Evolutionary conservation across 371 early-diverging fungal species (phyloP).

Genomic region (Saksenaea vasiformis): DNA sequence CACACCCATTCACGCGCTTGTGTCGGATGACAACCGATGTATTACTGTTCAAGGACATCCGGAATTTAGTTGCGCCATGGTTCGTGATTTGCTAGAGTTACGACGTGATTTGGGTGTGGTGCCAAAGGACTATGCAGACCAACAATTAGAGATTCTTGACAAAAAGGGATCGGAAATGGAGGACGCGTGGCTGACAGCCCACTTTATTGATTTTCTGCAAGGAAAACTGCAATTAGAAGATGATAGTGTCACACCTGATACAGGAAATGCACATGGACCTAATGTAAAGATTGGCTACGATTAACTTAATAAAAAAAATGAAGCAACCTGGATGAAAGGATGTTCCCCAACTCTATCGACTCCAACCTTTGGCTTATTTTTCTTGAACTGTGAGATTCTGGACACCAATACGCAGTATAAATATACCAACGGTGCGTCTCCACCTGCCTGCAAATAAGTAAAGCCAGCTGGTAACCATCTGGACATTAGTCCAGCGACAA

Average conservation of each 20-base stretch:
- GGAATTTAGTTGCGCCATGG: slow-evolving; percentile 61
- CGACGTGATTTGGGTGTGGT: slow-evolving; percentile 26
- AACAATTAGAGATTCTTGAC: slow-evolving; percentile 14
- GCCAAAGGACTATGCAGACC: slow-evolving; percentile 21
- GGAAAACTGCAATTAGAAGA: slow-evolving; percentile 15
- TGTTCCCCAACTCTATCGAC: too few species aligned
- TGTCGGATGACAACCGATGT: slow-evolving; percentile 56
- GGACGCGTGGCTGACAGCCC: slow-evolving; percentile 14
- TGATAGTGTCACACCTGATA: slow-evolving; percentile 14
- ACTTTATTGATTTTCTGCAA: slow-evolving; percentile 21
- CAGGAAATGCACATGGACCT: slow-evolving; percentile 16
- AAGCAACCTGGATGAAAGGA: too few species aligned
- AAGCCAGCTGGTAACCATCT: too few species aligned
- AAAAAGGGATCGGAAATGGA: slow-evolving; percentile 12
- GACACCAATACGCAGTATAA: too few species aligned
- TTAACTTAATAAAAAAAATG: slow-evolving; percentile 11
- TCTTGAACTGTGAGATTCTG: too few species aligned
- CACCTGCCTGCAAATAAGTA: too few species aligned
- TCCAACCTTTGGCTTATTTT: too few species aligned
- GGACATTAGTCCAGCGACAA: too few species aligned
- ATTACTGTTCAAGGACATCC: slow-evolving; percentile 86
- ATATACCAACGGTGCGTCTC: too few species aligned
- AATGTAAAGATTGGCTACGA: slow-evolving; percentile 24
- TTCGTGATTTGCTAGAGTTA: slow-evolving; percentile 37
- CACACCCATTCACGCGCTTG: slow-evolving; percentile 45